Evolutionary conservation across 1,139 yeast genomes (phyloP).

Genomic region (Pichia terricola): DNA sequence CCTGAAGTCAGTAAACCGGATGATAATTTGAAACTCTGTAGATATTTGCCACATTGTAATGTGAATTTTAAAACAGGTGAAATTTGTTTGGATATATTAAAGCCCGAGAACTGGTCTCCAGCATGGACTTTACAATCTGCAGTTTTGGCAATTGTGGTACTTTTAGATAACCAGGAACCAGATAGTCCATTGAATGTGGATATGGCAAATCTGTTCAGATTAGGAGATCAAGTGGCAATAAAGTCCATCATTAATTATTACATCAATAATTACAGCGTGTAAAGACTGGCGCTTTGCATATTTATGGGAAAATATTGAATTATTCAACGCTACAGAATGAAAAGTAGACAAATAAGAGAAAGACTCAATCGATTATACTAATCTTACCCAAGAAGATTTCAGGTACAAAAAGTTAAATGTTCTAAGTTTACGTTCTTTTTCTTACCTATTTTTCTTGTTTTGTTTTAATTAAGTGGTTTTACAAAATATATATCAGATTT

Average conservation of each 20-base stretch:
- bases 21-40: constrained; percentile 8
- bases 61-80: constrained; percentile 64
- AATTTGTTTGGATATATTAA: constrained; percentile 67
- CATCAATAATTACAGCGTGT: not conserved
- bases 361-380: too few relatives aligned
- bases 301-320: too few relatives aligned
- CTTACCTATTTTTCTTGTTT: too few relatives aligned
- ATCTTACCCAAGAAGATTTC: too few relatives aligned
- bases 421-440: too few relatives aligned
- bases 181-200: constrained; percentile 81
- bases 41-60: constrained; percentile 65
- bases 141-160: constrained; percentile 60
- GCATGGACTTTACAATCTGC: constrained; percentile 74
- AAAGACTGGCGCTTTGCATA: not conserved
- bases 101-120: constrained; percentile 71
- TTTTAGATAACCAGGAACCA: constrained; percentile 73
- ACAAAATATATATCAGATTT: too few relatives aligned
- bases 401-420: too few relatives aligned
- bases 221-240: constrained; percentile 48
- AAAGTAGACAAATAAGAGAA: too few relatives aligned
- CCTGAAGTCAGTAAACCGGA: not conserved
- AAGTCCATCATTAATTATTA: constrained; percentile 56
- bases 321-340: too few relatives aligned
- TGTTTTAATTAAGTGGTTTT: too few relatives aligned
- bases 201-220: constrained; percentile 65